These are phyloP conservation scores for Nigrospora oryzae DNA, from an alignment of 2,329 filamentous ascomycete species.

Conservation along the genomic window DNA sequence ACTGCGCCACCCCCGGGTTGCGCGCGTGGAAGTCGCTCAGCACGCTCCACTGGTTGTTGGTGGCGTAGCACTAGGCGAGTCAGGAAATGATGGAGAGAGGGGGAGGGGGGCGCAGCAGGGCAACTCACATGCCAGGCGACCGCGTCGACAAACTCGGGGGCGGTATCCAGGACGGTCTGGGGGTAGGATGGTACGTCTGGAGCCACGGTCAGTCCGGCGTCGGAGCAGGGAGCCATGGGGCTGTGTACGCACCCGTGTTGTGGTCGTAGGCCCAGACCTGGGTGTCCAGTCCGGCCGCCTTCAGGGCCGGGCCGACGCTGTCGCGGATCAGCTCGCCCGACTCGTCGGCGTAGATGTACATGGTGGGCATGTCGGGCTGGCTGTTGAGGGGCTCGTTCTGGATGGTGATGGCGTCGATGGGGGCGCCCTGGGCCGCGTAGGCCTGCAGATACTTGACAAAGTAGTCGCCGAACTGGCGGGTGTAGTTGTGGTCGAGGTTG, in stretches of 20 bases:
- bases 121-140: conserved; percentile 26
- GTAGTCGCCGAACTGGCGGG: conserved; percentile 24
- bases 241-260: conserved; percentile 22
- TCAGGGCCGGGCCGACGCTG: conserved; percentile 28
- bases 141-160: conserved; percentile 19
- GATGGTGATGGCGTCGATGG: conserved; percentile 31
- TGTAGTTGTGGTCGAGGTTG: conserved; percentile 29
- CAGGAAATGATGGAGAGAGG: background rate
- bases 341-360: conserved; percentile 29
- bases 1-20: conserved; percentile 29
- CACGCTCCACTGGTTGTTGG: conserved; percentile 24
- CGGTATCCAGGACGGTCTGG: conserved; percentile 25
- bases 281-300: conserved; percentile 27
- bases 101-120: background rate
- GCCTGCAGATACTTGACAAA: conserved; percentile 33
- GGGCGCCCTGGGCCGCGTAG: conserved; percentile 22
- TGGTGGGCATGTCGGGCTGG: conserved; percentile 25
- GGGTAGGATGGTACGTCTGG: conserved; percentile 25
- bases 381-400: conserved; percentile 36
- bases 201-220: background rate
- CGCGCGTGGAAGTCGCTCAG: conserved; percentile 29
- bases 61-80: conserved; percentile 23
- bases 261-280: conserved; percentile 37
- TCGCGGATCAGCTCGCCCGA: conserved; percentile 26
- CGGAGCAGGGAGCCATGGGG: too few relatives aligned